Percentiles rank a stretch among this genome's conserved stretches.
phyloP scores from a whole-genome alignment of 2,329 filamentous ascomycete species.

The Sporothrix globosa region DNA sequence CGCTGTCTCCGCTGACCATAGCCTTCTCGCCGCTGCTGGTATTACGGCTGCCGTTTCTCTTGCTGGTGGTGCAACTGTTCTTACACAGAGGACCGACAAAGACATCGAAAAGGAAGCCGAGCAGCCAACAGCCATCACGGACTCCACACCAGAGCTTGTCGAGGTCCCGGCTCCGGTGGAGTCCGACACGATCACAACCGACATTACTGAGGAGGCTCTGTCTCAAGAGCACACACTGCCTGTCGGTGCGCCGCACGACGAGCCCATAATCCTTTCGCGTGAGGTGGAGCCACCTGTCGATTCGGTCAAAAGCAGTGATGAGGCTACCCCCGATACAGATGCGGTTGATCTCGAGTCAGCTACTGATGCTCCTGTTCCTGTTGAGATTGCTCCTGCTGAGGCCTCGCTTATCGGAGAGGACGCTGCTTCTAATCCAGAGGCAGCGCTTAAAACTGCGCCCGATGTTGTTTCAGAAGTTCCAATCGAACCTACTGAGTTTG shows the following conservation, averaged over 20 bases:
- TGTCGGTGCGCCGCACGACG: neutral
- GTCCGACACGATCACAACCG: neutral
- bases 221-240: neutral
- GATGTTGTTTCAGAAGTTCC: slow-evolving; percentile 3
- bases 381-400: neutral
- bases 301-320: neutral
- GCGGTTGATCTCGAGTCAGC: neutral
- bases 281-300: neutral
- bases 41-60: neutral
- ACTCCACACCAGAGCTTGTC: neutral
- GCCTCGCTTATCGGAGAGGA: no score
- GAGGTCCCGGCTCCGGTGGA: neutral
- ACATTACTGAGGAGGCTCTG: neutral
- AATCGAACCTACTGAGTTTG: neutral
- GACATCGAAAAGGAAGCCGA: neutral
- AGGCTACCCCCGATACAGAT: neutral
- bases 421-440: neutral
- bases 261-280: neutral
- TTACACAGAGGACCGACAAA: neutral
- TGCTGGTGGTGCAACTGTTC: neutral
- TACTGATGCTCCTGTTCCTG: neutral
- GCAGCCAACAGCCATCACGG: neutral
- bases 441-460: neutral
- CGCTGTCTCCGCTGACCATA: neutral
- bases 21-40: neutral